These are phyloP conservation scores for Phialophora chinensis DNA, from an alignment of 2,329 filamentous ascomycete species.

Conservation along the genomic window DNA sequence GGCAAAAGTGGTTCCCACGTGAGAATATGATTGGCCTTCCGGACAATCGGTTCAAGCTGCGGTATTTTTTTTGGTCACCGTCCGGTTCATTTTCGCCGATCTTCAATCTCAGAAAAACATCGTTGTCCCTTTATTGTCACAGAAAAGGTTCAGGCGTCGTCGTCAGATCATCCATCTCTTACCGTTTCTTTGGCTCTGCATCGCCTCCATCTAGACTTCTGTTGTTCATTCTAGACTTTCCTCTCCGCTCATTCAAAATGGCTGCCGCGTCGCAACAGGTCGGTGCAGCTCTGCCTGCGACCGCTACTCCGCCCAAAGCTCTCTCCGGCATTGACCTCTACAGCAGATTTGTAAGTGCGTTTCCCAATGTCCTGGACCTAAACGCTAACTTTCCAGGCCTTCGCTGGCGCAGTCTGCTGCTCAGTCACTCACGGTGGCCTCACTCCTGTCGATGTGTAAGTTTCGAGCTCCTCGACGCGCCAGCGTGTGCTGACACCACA, in stretches of 20 bases:
- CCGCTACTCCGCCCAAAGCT: conserved; percentile 58
- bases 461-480: conserved; percentile 45
- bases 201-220: conserved; percentile 16
- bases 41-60: conserved; percentile 16
- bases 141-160: conserved; percentile 8
- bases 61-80: conserved; percentile 20
- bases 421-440: conserved; percentile 95
- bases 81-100: conserved; percentile 23
- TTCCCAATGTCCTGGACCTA: background rate
- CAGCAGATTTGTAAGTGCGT: conserved; percentile 56
- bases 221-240: conserved; percentile 20
- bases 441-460: conserved; percentile 99
- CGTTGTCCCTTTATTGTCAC: background rate
- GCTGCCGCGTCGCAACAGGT: conserved; percentile 57
- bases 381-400: conserved; percentile 58
- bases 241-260: conserved; percentile 45
- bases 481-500: conserved; percentile 40
- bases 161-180: conserved; percentile 1
- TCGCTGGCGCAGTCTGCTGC: conserved; percentile 97
- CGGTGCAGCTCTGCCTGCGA: conserved; percentile 57
- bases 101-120: conserved; percentile 7
- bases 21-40: conserved; percentile 14
- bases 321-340: conserved; percentile 75
- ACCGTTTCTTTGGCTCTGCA: conserved; percentile 1
- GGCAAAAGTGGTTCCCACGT: conserved; percentile 1